Conservation (phyloP, 2,329 filamentous ascomycete genomes). For the Ceratocystis ficicola region DNA sequence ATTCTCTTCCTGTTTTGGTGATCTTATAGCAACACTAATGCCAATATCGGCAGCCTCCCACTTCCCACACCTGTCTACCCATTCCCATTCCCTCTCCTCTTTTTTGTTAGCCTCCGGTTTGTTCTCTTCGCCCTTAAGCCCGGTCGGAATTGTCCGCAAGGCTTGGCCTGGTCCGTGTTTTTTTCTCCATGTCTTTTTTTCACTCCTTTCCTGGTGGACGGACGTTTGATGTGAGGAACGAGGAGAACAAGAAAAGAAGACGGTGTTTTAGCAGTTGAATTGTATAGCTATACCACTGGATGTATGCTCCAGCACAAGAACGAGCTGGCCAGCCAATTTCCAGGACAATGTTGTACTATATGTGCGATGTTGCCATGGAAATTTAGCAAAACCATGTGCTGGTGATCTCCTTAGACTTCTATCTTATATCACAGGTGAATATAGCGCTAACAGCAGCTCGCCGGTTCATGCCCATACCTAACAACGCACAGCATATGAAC, state of each 20-base stretch:
- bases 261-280: not conserved
- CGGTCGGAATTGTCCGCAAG: conserved; percentile 2
- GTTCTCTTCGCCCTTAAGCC: not conserved
- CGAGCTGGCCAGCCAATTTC: not conserved
- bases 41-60: too few species aligned
- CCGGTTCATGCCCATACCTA: not conserved
- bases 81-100: not conserved
- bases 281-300: not conserved
- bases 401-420: too few species aligned
- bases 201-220: not conserved
- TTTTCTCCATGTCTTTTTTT: conserved; percentile 2
- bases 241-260: not conserved
- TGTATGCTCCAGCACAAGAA: too few species aligned
- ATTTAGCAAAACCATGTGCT: too few species aligned
- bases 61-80: not conserved
- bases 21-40: not conserved
- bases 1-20: not conserved
- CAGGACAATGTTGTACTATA: not conserved
- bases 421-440: conserved; percentile 5
- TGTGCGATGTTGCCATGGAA: not conserved
- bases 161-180: conserved; percentile 8
- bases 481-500: not conserved
- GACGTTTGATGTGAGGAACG: not conserved
- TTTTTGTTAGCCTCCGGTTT: conserved; percentile 3
- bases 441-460: not conserved